Conservation (phyloP, 768 basidiomycete species). For the Kwoniella dendrophila region DNA sequence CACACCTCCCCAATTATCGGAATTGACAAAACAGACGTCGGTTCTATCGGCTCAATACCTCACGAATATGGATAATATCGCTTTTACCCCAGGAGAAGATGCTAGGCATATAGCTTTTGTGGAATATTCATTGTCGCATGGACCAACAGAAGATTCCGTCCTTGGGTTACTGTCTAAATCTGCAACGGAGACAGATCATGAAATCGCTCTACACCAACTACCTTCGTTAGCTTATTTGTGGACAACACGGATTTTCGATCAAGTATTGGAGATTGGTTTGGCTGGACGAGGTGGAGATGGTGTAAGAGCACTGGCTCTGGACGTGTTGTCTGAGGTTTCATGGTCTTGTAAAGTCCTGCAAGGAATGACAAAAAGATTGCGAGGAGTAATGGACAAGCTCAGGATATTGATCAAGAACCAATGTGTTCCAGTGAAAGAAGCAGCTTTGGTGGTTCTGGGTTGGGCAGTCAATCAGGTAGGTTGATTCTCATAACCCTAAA, state of each 20-base stretch:
- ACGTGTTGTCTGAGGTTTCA: conserved; percentile 13
- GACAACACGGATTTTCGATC: conserved; percentile 13
- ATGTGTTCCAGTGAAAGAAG: conserved; percentile 41
- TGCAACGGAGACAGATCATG: conserved; percentile 16
- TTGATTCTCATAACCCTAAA: neutral
- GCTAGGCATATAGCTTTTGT: neutral
- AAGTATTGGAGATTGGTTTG: conserved; percentile 20
- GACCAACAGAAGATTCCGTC: neutral
- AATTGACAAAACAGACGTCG: neutral
- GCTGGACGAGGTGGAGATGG: conserved; percentile 10
- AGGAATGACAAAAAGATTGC: neutral
- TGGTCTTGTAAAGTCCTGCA: conserved; percentile 1
- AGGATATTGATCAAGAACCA: neutral
- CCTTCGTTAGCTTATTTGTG: neutral
- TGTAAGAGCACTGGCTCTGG: conserved; percentile 24
- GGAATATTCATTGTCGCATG: neutral
- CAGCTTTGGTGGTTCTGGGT: conserved; percentile 32
- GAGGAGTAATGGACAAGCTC: neutral
- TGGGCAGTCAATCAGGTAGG: conserved; percentile 24
- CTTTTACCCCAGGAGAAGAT: conserved; percentile 7
- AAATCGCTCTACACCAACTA: conserved; percentile 16
- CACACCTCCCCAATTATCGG: neutral
- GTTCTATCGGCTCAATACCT: neutral
- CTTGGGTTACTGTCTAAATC: conserved; percentile 3
- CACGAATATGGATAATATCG: neutral